Conservation (phyloP, 2,329 filamentous ascomycete species). For the Aspergillus oerlinghausenensis region DNA sequence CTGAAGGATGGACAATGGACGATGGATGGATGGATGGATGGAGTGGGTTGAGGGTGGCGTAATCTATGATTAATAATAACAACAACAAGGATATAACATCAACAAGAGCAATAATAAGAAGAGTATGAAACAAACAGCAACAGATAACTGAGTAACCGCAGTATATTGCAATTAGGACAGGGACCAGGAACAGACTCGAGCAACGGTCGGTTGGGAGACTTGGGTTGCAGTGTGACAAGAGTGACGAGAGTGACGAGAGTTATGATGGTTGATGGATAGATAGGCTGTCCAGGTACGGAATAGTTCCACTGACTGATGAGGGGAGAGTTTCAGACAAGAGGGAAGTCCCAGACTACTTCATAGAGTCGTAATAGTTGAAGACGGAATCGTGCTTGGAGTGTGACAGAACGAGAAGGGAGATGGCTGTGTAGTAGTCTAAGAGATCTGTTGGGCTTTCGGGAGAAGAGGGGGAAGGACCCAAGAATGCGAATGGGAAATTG, state of each 20-base stretch:
- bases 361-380: too few species aligned
- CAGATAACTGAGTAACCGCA: background rate
- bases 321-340: too few species aligned
- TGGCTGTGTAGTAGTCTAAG: conserved; percentile 6
- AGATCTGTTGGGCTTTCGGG: too few species aligned
- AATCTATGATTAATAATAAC: conserved; percentile 19
- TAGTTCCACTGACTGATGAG: background rate
- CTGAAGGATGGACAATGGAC: background rate
- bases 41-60: conserved; percentile 14
- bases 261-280: background rate
- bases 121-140: background rate
- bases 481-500: conserved; percentile 1
- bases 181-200: conserved; percentile 7
- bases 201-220: background rate
- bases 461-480: conserved; percentile 5
- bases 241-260: background rate
- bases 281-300: background rate
- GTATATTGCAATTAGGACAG: background rate
- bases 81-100: background rate
- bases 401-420: conserved; percentile 4
- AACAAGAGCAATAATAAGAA: conserved; percentile 3
- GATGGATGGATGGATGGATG: conserved; percentile 1
- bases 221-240: background rate
- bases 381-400: background rate
- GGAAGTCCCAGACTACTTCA: too few species aligned